A percentile compares a stretch with the other conserved stretches of the same genome.
Evolutionary conservation across 1,284 basidiomycete genomes (phyloP).

Genomic region (Ustilago loliicola): DNA sequence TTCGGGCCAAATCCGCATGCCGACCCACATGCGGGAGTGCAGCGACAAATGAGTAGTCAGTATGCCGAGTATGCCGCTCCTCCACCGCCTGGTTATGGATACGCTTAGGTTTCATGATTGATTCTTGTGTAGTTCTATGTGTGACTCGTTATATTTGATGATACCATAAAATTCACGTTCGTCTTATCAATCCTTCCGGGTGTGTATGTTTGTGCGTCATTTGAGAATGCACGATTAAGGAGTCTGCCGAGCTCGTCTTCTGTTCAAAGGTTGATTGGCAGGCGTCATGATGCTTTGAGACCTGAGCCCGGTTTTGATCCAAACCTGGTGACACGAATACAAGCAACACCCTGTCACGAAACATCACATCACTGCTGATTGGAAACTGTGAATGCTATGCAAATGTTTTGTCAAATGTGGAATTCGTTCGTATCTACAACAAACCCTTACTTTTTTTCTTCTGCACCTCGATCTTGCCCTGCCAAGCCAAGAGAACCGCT

Average conservation of each 20-base stretch:
- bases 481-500: too few relatives aligned
- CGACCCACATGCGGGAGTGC: background rate
- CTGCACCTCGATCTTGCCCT: background rate
- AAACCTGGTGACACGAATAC: too few relatives aligned
- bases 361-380: background rate
- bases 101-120: constrained; percentile 11
- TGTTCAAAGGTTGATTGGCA: too few relatives aligned
- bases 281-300: too few relatives aligned
- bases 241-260: too few relatives aligned
- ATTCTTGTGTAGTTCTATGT: background rate
- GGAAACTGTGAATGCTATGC: background rate
- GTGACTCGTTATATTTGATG: background rate
- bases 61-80: constrained; percentile 51
- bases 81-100: constrained; percentile 49
- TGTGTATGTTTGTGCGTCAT: too few relatives aligned
- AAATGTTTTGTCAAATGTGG: background rate
- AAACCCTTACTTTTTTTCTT: background rate
- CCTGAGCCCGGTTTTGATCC: too few relatives aligned
- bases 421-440: background rate
- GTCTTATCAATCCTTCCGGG: background rate
- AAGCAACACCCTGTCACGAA: too few relatives aligned
- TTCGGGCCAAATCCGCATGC: background rate
- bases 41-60: constrained; percentile 27
- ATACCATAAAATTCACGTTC: background rate
- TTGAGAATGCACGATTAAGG: too few relatives aligned